Conservation (phyloP, 306 rosid genomes). For the Cyamopsis tetragonoloba region DNA sequence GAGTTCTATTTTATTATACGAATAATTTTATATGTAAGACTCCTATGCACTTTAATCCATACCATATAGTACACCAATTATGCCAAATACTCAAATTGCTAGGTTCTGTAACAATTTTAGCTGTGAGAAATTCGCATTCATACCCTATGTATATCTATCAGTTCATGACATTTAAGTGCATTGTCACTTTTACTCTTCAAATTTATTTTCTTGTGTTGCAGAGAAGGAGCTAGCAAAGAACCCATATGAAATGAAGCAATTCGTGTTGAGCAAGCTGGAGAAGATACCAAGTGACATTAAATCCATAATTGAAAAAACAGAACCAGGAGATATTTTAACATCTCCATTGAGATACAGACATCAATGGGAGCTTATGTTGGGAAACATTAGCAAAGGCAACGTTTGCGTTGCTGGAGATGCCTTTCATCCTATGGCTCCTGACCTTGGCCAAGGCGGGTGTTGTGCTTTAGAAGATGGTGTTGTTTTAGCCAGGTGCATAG, state of each 20-base stretch:
- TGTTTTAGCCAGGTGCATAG: conserved; percentile 55
- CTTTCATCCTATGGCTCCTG: conserved; percentile 58
- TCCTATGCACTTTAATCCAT: too few relatives aligned
- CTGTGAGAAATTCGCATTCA: not conserved
- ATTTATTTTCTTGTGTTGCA: not conserved
- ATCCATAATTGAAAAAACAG: conserved; percentile 35
- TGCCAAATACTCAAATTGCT: too few relatives aligned
- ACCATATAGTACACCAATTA: too few relatives aligned
- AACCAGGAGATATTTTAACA: conserved; percentile 20
- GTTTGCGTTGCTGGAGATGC: conserved; percentile 68
- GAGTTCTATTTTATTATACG: too few relatives aligned
- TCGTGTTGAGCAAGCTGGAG: conserved; percentile 45
- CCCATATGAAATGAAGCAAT: conserved; percentile 37
- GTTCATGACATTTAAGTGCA: not conserved
- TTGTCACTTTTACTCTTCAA: not conserved
- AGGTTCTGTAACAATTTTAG: too few relatives aligned
- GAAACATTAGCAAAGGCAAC: conserved; percentile 52
- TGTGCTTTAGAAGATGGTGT: conserved; percentile 56
- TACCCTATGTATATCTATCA: not conserved
- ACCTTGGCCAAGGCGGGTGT: conserved; percentile 58
- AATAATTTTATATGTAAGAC: too few relatives aligned
- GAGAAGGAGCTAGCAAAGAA: conserved; percentile 37
- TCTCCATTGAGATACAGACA: conserved; percentile 42
- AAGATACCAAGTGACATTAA: conserved; percentile 33
- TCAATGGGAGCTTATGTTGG: conserved; percentile 55